Percentiles rank a stretch among this genome's conserved stretches.
Evolutionary conservation across 495 filamentous ascomycete genomes (phyloP).

Genomic region (Xanthoparmelia taractica): DNA sequence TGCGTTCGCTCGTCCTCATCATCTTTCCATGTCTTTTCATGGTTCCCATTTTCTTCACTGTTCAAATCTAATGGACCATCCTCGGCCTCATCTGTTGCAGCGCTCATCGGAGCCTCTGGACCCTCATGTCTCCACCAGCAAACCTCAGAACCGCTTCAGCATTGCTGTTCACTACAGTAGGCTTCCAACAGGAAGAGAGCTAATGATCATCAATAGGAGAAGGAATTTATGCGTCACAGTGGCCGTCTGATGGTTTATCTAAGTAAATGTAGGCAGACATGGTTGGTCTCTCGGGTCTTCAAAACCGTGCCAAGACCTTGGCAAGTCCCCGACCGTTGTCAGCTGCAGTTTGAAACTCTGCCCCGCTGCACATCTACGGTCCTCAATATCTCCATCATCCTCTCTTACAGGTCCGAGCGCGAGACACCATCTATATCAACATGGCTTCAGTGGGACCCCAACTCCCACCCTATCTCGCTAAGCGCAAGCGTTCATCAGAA

Average conservation of each 20-base stretch:
- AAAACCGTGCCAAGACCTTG: conserved; percentile 2
- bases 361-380: background rate
- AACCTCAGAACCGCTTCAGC: conserved; percentile 21
- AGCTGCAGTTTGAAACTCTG: background rate
- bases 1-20: conserved; percentile 4
- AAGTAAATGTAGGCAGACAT: background rate
- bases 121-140: conserved; percentile 24
- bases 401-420: background rate
- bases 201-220: background rate
- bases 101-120: conserved; percentile 28
- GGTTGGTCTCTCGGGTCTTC: no score
- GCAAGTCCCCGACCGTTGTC: background rate
- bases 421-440: background rate
- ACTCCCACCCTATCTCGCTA: conserved; percentile 35
- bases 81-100: conserved; percentile 29
- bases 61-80: conserved; percentile 22
- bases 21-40: background rate
- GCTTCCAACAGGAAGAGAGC: background rate
- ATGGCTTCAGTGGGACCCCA: conserved; percentile 31
- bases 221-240: background rate
- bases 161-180: background rate
- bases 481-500: conserved; percentile 34
- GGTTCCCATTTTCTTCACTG: conserved; percentile 23
- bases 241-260: background rate
- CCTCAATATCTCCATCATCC: background rate